Evolutionary conservation across 2,329 filamentous ascomycete genomes (phyloP), one percentile per base, ranked within the genome.

Genomic region (Pseudogymnoascus sp.): DNA sequence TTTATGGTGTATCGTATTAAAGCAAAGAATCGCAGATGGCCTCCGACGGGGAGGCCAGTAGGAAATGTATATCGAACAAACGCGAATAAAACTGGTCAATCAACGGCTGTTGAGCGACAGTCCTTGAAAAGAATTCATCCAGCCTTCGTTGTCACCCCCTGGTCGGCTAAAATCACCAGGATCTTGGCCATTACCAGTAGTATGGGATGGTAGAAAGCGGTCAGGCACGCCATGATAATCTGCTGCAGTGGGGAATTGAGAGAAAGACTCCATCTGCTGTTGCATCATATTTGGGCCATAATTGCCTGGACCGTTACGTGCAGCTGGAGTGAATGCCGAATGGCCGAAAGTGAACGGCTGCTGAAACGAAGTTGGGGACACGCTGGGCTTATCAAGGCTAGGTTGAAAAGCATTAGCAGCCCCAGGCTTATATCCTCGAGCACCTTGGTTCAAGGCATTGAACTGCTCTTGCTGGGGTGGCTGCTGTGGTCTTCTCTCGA

Each of bases 121-220:
- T 8, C 88, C 84, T 72, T 91, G 88, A 72, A 91, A 90, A 5
- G 80, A 75, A 62, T 78, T 77, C 25, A 81, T 76, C 86, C 87
- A 90, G 60, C 89, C 86, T 59, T 79, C 74, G 14, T 68, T 70
- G 70, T 75, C 23, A 68, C 69, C 56, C 68, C 77, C 69, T 80
- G 79, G 31, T 74, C 73, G 60, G 74, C 72, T 63, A 82, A 75
- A 72, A 8, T 79, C 78, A 16, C 68, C 72, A 16, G 71, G 67
- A 63, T 78, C 77, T 50, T 74, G 74, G 42, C 74, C 73, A 53
- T 74, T 72, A 5, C 70, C 66, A 23, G 71, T 66, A n/a, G 69
- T 65, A 60, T 76, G 75, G 1, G 77, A 75, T 23, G 76, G 76
- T 2, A 79, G 75, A 67, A 79, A 82, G 1, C 80, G 78, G 18